Conservation (phyloP, 2,329 filamentous ascomycete genomes). For the Fusarium oxysporum region DNA sequence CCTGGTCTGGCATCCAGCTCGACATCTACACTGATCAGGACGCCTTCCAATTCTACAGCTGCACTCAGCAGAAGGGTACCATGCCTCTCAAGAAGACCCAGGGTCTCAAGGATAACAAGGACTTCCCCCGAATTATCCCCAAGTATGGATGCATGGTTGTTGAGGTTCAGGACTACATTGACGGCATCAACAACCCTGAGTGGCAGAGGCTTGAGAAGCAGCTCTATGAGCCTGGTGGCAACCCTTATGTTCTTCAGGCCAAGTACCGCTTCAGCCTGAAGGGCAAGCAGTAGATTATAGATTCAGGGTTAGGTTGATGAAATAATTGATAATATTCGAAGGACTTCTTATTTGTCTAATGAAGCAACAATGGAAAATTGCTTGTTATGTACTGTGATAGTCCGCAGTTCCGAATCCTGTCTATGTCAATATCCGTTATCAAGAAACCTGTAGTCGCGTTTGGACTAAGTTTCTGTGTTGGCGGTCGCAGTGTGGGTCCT, state of each 20-base stretch:
- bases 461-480: too few species aligned
- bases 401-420: too few species aligned
- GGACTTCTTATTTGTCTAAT: too few species aligned
- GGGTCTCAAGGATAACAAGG: constrained; percentile 66
- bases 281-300: constrained; percentile 17
- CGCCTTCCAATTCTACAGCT: constrained; percentile 90
- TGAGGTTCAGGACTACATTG: constrained; percentile 94
- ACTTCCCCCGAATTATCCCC: constrained; percentile 71
- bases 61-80: constrained; percentile 79
- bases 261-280: constrained; percentile 70
- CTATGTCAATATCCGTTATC: too few species aligned
- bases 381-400: rapidly evolving
- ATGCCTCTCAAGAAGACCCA: constrained; percentile 77
- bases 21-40: constrained; percentile 87
- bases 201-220: constrained; percentile 78
- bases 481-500: too few species aligned
- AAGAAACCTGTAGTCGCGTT: too few species aligned
- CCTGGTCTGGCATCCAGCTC: constrained; percentile 84
- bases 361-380: background rate
- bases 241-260: constrained; percentile 71
- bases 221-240: constrained; percentile 68
- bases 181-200: constrained; percentile 90
- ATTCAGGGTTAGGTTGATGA: rapidly evolving
- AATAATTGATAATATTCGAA: background rate
- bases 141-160: constrained; percentile 89